Conservation (phyloP, 2,329 filamentous ascomycete species). For the Rugonectria rugulosa region DNA sequence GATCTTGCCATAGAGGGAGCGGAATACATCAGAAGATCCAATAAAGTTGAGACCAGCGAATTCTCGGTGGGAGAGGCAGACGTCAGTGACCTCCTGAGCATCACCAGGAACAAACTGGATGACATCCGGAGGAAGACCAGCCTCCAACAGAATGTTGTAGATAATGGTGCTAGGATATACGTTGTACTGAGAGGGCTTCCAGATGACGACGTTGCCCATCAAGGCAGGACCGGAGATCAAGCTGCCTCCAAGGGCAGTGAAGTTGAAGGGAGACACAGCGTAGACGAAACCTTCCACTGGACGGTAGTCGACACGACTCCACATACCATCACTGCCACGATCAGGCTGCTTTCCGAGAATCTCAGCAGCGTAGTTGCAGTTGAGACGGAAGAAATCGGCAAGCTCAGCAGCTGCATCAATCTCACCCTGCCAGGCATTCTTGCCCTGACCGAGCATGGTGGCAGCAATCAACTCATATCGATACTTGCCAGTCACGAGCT, state of each 20-base stretch:
- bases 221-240: constrained; percentile 82
- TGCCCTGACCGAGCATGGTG: constrained; percentile 95
- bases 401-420: constrained; percentile 94
- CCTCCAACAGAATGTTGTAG: constrained; percentile 89
- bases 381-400: constrained; percentile 91
- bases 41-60: constrained; percentile 96
- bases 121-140: constrained; percentile 85
- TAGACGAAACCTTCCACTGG: constrained; percentile 97
- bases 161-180: constrained; percentile 88
- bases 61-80: constrained; percentile 76
- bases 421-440: constrained; percentile 98
- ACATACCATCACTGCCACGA: constrained; percentile 40
- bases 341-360: constrained; percentile 47
- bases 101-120: constrained; percentile 94
- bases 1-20: constrained; percentile 85
- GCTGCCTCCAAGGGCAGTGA: constrained; percentile 92
- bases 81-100: constrained; percentile 81
- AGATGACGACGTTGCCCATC: constrained; percentile 93
- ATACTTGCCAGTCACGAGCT: constrained; percentile 89
- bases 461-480: constrained; percentile 95
- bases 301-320: constrained; percentile 81
- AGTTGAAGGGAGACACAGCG: constrained; percentile 93
- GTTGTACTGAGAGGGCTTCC: constrained; percentile 91
- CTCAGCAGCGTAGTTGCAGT: constrained; percentile 82
- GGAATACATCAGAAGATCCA: constrained; percentile 90